These are phyloP conservation scores for Terfezia boudieri DNA, from an alignment of 495 filamentous ascomycete species.

Conservation along the genomic window DNA sequence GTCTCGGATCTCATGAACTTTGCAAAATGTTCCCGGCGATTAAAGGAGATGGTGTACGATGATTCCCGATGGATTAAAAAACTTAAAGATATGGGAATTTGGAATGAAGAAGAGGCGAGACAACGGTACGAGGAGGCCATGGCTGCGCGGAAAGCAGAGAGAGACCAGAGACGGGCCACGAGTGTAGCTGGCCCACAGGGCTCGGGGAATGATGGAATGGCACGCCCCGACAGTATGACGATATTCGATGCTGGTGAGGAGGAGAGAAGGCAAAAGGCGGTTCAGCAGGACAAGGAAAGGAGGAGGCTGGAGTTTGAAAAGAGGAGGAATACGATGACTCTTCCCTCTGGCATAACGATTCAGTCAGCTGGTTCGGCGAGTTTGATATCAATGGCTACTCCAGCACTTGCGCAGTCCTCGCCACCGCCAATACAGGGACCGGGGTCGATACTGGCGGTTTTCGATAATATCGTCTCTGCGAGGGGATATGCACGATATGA, in stretches of 20 bases:
- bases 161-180: constrained; percentile 25
- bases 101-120: constrained; percentile 77
- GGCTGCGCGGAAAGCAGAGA: constrained; percentile 36
- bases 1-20: constrained; percentile 63
- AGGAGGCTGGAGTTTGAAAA: not conserved
- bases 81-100: constrained; percentile 66
- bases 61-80: constrained; percentile 83
- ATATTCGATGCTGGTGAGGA: constrained; percentile 50
- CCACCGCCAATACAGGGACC: constrained; percentile 28
- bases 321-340: constrained; percentile 10
- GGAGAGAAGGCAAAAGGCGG: constrained; percentile 21
- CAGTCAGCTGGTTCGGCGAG: not conserved
- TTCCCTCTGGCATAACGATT: not conserved
- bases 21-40: constrained; percentile 67
- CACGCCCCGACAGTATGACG: constrained; percentile 24
- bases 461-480: constrained; percentile 51
- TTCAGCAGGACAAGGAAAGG: constrained; percentile 7
- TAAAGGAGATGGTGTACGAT: constrained; percentile 98
- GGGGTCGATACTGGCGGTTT: constrained; percentile 36
- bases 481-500: constrained; percentile 71
- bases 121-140: constrained; percentile 52
- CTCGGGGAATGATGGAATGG: constrained; percentile 5
- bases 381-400: not conserved
- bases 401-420: constrained; percentile 7
- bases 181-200: not conserved